Base-by-base conservation (phyloP, 345 rosid genomes). In the Salix dunnii region DNA sequence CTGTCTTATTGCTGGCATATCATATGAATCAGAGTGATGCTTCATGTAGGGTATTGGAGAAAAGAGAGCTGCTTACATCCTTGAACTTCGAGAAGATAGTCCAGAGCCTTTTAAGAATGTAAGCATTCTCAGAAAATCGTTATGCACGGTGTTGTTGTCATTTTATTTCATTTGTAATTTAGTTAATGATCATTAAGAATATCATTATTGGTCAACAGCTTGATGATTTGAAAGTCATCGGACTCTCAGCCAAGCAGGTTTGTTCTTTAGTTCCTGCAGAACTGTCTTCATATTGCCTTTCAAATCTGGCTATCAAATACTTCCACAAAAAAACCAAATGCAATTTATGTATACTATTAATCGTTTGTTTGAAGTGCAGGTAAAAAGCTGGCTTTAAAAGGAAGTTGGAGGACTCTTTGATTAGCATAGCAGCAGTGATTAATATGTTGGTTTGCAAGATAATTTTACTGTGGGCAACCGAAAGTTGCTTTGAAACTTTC, bases 231-330 rank as follows among this genome's bases (percentile, higher is more conserved):
- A 86, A 90, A 79, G 88, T 73, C 16, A 79, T 89, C 6, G 95
- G 92, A 38, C 91, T 92, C 72, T 92, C 97, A n/a, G 89, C 84
- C 18, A 92, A 91, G 78, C 97, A 92, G 95, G 95, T 91, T 77
- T 20, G 48, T 58, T 42, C 74, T 67, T 58, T 25, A 21, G 2
- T 16, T 36, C 42, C 20, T 65, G 27, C 7, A 53, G 42, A 40
- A 31, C 20, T 42, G 16, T 42, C 16, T 12, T 42, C 16, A 12
- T 42, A 42, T 42, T 3, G 48, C 2, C 16, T 42, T 42, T 42
- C 48, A 3, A 38, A 3, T 12, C 48, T 42, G 48, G 0, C 16
- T 12, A 10, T 42, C 48, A 42, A 42, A 42, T 42, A 42, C 48
- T 2, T 42, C 12, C 16, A 42, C 16, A 11, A 12, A 42, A 42